Evolutionary conservation across 2,329 filamentous ascomycete species (phyloP), one percentile per base, ranked within the genome.

Genomic region (Tympanopsis confertula): DNA sequence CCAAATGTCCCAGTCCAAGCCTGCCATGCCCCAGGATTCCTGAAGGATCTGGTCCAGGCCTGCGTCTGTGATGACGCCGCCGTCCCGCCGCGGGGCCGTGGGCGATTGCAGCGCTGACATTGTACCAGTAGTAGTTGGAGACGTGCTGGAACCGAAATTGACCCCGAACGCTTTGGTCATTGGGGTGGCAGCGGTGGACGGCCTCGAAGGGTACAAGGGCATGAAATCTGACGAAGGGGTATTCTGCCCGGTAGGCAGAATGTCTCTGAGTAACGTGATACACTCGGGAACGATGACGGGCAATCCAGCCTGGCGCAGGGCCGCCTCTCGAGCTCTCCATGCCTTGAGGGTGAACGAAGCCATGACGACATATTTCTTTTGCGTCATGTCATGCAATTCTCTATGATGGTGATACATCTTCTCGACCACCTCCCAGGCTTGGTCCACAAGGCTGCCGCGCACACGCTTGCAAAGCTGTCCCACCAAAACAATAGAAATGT

Each of bases 401-500:
- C 61, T 53, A 43, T 74, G 66, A 35, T 62, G 65, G 2, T 49
- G 44, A 49, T 73, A 75, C 3, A 66, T 58, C 5, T 54, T 52
- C 24, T 67, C 59, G 5, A 73, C 53, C 18, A 61, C 54, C 5
- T 44, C 47, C 73, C 73, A 78, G 1, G 66, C 71, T 20, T 66
- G 62, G 33, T 75, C 70, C 5, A 72, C 65, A 7, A 76, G 54
- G 3, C 49, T 52, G 5, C 73, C 72, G 2, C 57, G 58, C 1
- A 59, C 62, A 26, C 68, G 65, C 20, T 63, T 58, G 43, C 61
- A 65, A 12, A 78, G 61, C 47, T 74, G 68, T 4, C 68, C 68
- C 0, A 66, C 65, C 50, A 74, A 61, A 48, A 71, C 73, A 26
- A 67, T 56, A 42, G 76, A 69, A 18, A 75, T 55, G 39, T 74